These are phyloP conservation scores for Lasiosphaeris hirsuta DNA, from an alignment of 495 filamentous ascomycete species.

Conservation along the genomic window DNA sequence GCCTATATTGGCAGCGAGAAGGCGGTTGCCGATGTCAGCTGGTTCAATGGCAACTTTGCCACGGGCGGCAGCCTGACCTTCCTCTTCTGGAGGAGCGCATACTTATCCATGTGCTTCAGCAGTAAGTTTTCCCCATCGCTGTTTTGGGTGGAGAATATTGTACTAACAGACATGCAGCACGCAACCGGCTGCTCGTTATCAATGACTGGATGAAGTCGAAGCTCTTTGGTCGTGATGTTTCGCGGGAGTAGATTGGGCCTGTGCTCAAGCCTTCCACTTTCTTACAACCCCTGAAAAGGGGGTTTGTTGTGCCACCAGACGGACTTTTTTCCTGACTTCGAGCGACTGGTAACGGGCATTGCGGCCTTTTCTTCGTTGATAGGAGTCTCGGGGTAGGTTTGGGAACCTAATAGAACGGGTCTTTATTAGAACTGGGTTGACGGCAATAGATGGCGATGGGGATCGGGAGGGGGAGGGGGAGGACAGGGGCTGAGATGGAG, in stretches of 20 bases:
- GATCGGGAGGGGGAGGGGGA: not conserved
- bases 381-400: conserved; percentile 18
- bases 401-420: conserved; percentile 16
- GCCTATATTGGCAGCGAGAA: conserved; percentile 98
- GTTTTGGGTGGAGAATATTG: not conserved
- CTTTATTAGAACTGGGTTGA: conserved; percentile 15
- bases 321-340: conserved; percentile 6
- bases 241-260: conserved; percentile 65
- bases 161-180: conserved; percentile 48
- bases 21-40: conserved; percentile 95
- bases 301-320: too few relatives aligned
- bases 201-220: conserved; percentile 96
- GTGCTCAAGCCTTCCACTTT: conserved; percentile 1
- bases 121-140: conserved; percentile 55
- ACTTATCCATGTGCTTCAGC: conserved; percentile 99
- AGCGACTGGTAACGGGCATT: too few relatives aligned
- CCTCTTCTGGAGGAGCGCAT: conserved; percentile 96
- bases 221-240: conserved; percentile 92
- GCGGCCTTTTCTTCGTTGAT: conserved; percentile 2
- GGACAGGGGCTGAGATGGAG: not conserved
- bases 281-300: not conserved
- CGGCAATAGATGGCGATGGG: conserved; percentile 8
- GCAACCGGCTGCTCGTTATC: conserved; percentile 88
- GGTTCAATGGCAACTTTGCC: conserved; percentile 94
- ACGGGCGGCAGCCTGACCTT: conserved; percentile 77